phyloP scores from a whole-genome alignment of 768 basidiomycete genomes.

The Podaxis sp. region DNA sequence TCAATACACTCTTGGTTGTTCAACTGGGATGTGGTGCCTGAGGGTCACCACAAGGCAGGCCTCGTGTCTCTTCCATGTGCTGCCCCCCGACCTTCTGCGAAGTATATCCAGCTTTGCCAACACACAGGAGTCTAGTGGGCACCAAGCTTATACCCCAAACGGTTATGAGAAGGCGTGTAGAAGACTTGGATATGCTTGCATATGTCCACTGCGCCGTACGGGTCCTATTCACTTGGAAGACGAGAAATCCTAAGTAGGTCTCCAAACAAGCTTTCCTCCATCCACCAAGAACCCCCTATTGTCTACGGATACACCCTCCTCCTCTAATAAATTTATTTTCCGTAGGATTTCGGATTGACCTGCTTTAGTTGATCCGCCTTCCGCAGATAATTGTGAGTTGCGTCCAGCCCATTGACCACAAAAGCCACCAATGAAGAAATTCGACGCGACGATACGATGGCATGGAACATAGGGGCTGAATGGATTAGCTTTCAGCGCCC shows the following conservation, averaged over 20 bases:
- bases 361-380: not conserved
- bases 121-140: too few relatives aligned
- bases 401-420: constrained; percentile 52
- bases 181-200: too few relatives aligned
- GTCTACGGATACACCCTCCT: not conserved
- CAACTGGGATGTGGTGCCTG: too few relatives aligned
- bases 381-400: not conserved
- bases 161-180: too few relatives aligned
- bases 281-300: not conserved
- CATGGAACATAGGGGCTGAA: constrained; percentile 25
- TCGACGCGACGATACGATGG: constrained; percentile 64
- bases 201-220: too few relatives aligned
- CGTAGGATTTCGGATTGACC: not conserved
- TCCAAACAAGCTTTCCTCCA: not conserved
- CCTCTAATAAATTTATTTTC: not conserved
- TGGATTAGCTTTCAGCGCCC: not conserved
- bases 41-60: too few relatives aligned
- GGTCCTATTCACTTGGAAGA: not conserved
- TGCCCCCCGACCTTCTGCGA: too few relatives aligned
- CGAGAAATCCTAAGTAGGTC: not conserved
- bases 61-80: too few relatives aligned
- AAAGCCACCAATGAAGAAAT: constrained; percentile 58
- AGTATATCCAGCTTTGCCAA: too few relatives aligned
- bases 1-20: too few relatives aligned
- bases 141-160: too few relatives aligned